Evolutionary conservation across 768 basidiomycete genomes (phyloP).

Genomic region (Phallus indusiatus): DNA sequence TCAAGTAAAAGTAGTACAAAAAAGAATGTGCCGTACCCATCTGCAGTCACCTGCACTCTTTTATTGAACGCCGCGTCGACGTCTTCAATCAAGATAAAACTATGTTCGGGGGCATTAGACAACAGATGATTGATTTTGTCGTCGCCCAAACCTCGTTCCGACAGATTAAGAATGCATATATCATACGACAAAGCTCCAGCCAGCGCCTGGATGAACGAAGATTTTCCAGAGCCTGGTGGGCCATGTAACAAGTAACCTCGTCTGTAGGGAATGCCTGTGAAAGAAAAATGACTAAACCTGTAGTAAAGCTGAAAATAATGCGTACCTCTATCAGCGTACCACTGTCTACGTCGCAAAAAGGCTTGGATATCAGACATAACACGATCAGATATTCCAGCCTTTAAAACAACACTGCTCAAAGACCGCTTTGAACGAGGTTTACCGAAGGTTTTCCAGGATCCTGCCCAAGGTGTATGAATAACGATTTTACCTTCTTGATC

Average conservation of each 20-base stretch:
- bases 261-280: slow-evolving; percentile 87
- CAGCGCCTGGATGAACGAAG: slow-evolving; percentile 95
- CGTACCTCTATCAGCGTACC: slow-evolving; percentile 95
- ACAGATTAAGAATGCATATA: slow-evolving; percentile 91
- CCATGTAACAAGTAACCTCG: slow-evolving; percentile 93
- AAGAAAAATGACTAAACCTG: neutral
- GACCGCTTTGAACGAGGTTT: slow-evolving; percentile 82
- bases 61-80: slow-evolving; percentile 96
- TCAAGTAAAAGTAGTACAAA: neutral
- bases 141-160: slow-evolving; percentile 91
- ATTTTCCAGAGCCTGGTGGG: slow-evolving; percentile 96
- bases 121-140: slow-evolving; percentile 93
- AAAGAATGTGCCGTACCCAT: slow-evolving; percentile 54
- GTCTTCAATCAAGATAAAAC: slow-evolving; percentile 94
- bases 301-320: slow-evolving; percentile 5
- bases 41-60: slow-evolving; percentile 80
- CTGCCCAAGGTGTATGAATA: slow-evolving; percentile 94
- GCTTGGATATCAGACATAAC: slow-evolving; percentile 74
- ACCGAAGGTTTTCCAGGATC: slow-evolving; percentile 94
- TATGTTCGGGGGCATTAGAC: slow-evolving; percentile 86
- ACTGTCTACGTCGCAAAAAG: slow-evolving; percentile 75
- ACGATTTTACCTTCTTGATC: slow-evolving; percentile 91
- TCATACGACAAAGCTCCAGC: slow-evolving; percentile 91
- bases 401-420: slow-evolving; percentile 81
- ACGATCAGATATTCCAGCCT: slow-evolving; percentile 69